Evolutionary conservation across 805 yeast genomes (phyloP).

Genomic region (Candida germanica): DNA sequence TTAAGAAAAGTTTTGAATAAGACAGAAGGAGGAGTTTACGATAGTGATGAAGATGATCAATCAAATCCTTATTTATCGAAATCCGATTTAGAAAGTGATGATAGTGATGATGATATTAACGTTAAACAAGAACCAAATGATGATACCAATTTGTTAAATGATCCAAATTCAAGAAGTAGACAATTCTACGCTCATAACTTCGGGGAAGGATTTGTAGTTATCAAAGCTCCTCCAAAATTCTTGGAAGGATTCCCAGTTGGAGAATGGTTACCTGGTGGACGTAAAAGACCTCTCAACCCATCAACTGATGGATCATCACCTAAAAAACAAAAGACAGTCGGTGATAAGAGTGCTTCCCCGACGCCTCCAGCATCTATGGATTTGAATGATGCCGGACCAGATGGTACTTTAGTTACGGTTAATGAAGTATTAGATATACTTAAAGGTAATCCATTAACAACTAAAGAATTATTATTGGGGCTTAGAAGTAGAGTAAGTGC

Average conservation of each 20-base stretch:
- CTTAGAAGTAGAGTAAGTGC: constrained; percentile 60
- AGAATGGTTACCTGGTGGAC: constrained; percentile 75
- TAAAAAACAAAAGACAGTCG: constrained; percentile 28
- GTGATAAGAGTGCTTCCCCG: constrained; percentile 15
- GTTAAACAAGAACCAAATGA: constrained; percentile 34
- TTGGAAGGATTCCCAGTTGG: constrained; percentile 71
- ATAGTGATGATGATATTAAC: constrained; percentile 42
- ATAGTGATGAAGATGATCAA: constrained; percentile 66
- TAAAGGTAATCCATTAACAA: constrained; percentile 52
- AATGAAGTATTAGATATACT: constrained; percentile 70
- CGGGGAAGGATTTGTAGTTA: constrained; percentile 46
- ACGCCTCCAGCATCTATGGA: constrained; percentile 18
- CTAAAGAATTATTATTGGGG: constrained; percentile 59
- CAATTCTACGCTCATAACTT: constrained; percentile 23
- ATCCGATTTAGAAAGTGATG: constrained; percentile 61
- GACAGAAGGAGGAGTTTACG: constrained; percentile 87
- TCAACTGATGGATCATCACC: constrained; percentile 19
- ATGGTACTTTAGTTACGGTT: constrained; percentile 54
- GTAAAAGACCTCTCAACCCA: constrained; percentile 26
- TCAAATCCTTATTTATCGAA: constrained; percentile 71
- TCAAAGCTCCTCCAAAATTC: constrained; percentile 62
- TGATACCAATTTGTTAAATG: constrained; percentile 11
- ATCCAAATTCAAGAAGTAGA: constrained; percentile 9
- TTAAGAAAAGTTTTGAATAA: constrained; percentile 79
- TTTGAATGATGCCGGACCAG: constrained; percentile 36